Base-by-base conservation (phyloP, 2,329 filamentous ascomycete species). In the Apiospora sp. region DNA sequence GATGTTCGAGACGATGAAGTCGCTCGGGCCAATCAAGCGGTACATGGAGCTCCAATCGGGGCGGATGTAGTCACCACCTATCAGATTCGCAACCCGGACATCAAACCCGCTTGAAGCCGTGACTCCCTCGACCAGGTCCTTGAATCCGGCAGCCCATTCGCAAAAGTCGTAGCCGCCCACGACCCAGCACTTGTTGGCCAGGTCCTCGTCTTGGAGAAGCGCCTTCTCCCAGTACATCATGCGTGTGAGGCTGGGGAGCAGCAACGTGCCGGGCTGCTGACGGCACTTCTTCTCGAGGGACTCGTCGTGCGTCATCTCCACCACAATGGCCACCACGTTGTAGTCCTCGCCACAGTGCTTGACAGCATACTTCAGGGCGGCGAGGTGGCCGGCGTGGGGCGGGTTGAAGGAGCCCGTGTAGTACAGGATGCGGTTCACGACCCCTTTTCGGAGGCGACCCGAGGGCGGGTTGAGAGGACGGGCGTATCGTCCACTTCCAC, bases 391-490 rank as follows among this genome's bases (percentile, higher is more conserved):
- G 12, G 72, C 74, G 68, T 83, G 81, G n/a, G 82, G 81, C 0
- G 82, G 82, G 69, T 84, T 83, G 75, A 83, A 83, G 7, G 79
- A 79, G 0, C 82, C 82, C 0, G 81, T 80, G 67, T 77, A 83
- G 0, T 83, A n/a, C 0, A 84, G 72, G 16, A 83, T 77, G 10
- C 70, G 72, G 68, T 75, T 75, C 54, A 49, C 48, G 22, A 49
- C 48, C 22, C 48, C 48, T 24, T 49, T 49, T n/a, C 48, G 48
- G 48, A 49, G 48, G 48, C 24, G 48, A 24, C 6, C 22, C 22
- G 48, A 12, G 48, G 22, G 10, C n/a, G 22, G 48, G 3, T 3
- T 3, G 1, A 10, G 5, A 49, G 48, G 48, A n/a, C 3, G 3
- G 10, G 24, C 22, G 12, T 49, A 24, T 8, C 7, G 48, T 12